Percentiles rank a stretch among this genome's conserved stretches.
These are phyloP conservation scores for Lasiodiplodia citricola DNA, from an alignment of 2,329 filamentous ascomycete genomes.

Conservation along the genomic window DNA sequence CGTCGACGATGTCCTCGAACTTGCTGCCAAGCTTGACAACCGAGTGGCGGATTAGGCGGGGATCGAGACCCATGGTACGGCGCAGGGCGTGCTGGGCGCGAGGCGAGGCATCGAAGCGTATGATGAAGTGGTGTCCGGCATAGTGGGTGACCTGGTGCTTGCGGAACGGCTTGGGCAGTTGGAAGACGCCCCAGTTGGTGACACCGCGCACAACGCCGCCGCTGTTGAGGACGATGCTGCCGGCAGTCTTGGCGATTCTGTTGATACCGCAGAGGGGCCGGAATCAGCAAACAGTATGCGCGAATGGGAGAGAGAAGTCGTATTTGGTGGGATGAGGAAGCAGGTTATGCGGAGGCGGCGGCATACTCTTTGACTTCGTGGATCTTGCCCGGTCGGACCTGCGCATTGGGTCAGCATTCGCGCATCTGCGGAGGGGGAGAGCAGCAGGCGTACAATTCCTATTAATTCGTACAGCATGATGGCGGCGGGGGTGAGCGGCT, in stretches of 20 bases:
- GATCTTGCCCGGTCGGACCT: conserved; percentile 93
- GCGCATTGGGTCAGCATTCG: conserved; percentile 24
- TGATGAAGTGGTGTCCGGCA: conserved; percentile 93
- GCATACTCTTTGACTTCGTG: conserved; percentile 93
- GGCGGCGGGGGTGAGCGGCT: conserved; percentile 22
- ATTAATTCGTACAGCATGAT: conserved; percentile 97
- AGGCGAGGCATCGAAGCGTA: conserved; percentile 87
- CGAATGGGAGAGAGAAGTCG: not conserved
- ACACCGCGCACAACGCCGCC: conserved; percentile 91
- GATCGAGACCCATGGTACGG: conserved; percentile 80
- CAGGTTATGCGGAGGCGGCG: conserved; percentile 30
- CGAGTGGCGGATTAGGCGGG: conserved; percentile 84
- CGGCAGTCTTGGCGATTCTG: conserved; percentile 87
- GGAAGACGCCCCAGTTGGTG: conserved; percentile 93
- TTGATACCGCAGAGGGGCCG: not conserved
- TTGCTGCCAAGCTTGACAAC: conserved; percentile 83
- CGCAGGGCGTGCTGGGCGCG: conserved; percentile 76
- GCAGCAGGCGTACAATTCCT: conserved; percentile 73
- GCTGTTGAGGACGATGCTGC: conserved; percentile 78
- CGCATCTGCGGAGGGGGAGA: not conserved
- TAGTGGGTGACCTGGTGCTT: conserved; percentile 84
- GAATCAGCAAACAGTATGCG: not conserved
- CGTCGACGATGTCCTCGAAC: conserved; percentile 65
- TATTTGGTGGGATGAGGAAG: conserved; percentile 21
- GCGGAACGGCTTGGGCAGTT: conserved; percentile 78